A percentile compares a stretch with the other conserved stretches of the same genome.
Evolutionary conservation across 768 basidiomycete genomes (phyloP).

Genomic region (Crassisporium funariophilum): DNA sequence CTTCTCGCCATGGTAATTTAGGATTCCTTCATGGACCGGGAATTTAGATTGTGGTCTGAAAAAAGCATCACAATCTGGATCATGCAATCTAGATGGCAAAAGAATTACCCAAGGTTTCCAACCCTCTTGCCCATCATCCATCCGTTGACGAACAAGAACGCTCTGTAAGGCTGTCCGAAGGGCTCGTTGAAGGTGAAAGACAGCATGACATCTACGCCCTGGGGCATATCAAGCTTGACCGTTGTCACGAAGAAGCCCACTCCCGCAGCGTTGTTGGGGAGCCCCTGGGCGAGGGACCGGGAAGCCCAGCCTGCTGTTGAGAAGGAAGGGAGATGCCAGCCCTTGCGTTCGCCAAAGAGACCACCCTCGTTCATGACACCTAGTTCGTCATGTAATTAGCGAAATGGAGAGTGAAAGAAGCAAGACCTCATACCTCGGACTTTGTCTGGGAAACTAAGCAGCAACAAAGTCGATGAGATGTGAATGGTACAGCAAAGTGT

Average conservation of each 20-base stretch:
- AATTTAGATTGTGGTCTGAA: conserved; percentile 75
- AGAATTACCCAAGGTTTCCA: conserved; percentile 64
- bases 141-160: conserved; percentile 78
- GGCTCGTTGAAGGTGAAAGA: conserved; percentile 71
- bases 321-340: conserved; percentile 78
- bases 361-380: conserved; percentile 76
- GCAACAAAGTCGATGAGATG: background rate
- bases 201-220: conserved; percentile 64
- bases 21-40: conserved; percentile 82
- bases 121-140: conserved; percentile 89
- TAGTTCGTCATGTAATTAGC: background rate
- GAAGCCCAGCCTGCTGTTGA: conserved; percentile 60
- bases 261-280: conserved; percentile 61
- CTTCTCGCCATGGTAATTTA: conserved; percentile 75
- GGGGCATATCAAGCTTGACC: conserved; percentile 62
- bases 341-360: conserved; percentile 65
- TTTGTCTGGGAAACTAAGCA: conserved; percentile 72
- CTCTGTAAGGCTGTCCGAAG: conserved; percentile 65
- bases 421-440: conserved; percentile 39
- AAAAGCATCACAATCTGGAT: background rate
- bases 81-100: background rate
- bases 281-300: conserved; percentile 58
- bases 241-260: conserved; percentile 83
- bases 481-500: background rate
- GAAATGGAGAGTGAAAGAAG: background rate